These are phyloP conservation scores for Bruguiera gymnorhiza DNA, from an alignment of 345 rosid genomes.

Conservation along the genomic window DNA sequence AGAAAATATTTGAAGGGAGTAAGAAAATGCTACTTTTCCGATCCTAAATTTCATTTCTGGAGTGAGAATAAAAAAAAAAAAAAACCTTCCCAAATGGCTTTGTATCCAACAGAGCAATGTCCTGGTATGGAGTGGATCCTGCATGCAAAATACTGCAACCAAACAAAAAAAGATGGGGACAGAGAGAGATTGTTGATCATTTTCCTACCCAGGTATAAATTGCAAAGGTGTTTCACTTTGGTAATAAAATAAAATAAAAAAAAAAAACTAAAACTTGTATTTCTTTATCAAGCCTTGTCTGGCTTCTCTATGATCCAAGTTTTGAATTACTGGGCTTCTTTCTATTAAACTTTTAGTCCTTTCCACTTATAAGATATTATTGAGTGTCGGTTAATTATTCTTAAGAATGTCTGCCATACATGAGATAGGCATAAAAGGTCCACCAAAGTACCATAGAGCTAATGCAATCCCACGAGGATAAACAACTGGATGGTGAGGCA, in stretches of 20 bases:
- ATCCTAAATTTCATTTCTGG: not conserved
- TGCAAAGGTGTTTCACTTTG: slow-evolving; percentile 1
- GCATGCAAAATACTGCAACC: slow-evolving; percentile 52
- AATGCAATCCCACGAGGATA: too few species aligned
- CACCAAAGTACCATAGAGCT: too few species aligned
- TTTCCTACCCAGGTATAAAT: not conserved
- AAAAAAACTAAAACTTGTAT: not conserved
- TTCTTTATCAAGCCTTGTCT: slow-evolving; percentile 14
- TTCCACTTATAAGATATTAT: too few species aligned
- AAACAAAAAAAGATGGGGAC: not conserved
- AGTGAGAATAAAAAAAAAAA: not conserved
- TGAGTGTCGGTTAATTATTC: too few species aligned
- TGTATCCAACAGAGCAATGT: slow-evolving; percentile 60
- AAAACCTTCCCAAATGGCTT: slow-evolving; percentile 57
- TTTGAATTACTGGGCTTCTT: not conserved
- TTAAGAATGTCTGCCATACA: too few species aligned
- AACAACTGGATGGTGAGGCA: too few species aligned
- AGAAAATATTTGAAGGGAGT: not conserved
- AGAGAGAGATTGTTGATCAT: not conserved
- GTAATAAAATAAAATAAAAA: not conserved
- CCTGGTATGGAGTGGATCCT: slow-evolving; percentile 50
- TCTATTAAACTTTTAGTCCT: not conserved
- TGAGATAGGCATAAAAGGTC: too few species aligned
- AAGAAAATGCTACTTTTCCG: not conserved
- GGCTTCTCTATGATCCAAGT: slow-evolving; percentile 23